These are phyloP conservation scores for Cicer bijugum DNA, from an alignment of 306 rosid genomes.

Conservation along the genomic window DNA sequence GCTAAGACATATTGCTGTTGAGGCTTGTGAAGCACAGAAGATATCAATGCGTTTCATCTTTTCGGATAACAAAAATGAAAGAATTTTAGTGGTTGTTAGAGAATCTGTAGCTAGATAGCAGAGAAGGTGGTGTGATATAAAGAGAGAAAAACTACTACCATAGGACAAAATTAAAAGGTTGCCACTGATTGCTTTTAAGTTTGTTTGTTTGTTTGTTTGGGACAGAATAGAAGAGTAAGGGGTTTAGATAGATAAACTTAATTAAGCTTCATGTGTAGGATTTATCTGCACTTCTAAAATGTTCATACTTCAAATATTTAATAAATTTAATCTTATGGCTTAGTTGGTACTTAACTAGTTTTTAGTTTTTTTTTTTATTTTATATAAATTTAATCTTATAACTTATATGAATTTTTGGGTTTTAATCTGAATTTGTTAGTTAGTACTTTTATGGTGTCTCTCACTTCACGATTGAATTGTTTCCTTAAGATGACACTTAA, in stretches of 20 bases:
- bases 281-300: constrained; percentile 6
- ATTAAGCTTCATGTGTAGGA: background rate
- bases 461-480: too few relatives aligned
- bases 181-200: constrained; percentile 42
- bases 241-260: constrained; percentile 5
- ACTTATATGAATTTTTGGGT: too few relatives aligned
- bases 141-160: constrained; percentile 41
- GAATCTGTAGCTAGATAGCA: constrained; percentile 50
- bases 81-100: constrained; percentile 47
- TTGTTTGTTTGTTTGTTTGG: constrained; percentile 1
- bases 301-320: background rate
- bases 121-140: constrained; percentile 22
- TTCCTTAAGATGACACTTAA: too few relatives aligned
- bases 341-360: background rate
- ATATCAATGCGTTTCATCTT: constrained; percentile 74
- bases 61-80: constrained; percentile 41
- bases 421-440: too few relatives aligned
- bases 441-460: too few relatives aligned
- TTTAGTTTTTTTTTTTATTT: too few relatives aligned
- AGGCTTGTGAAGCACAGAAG: constrained; percentile 82
- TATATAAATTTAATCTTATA: too few relatives aligned
- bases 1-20: constrained; percentile 79
- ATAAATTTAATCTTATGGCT: background rate
- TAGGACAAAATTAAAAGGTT: background rate
- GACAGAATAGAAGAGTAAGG: background rate